phyloP scores from a whole-genome alignment of 768 basidiomycete species.

The Leucocoprinus birnbaumii region DNA sequence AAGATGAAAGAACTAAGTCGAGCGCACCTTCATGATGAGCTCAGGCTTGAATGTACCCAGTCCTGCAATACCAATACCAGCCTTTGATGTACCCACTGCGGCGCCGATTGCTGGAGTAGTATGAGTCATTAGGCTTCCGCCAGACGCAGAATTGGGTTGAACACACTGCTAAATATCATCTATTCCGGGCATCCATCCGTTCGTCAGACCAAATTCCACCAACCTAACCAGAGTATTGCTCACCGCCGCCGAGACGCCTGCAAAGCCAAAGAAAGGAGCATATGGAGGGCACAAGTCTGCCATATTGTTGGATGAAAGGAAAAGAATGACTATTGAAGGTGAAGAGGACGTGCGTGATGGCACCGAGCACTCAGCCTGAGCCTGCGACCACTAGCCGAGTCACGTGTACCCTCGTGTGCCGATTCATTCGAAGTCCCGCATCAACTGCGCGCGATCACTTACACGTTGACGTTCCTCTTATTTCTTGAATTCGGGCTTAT shows the following conservation, averaged over 20 bases:
- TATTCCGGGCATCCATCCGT: conserved; percentile 24
- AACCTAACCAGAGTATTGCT: conserved; percentile 22
- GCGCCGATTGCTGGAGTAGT: conserved; percentile 78
- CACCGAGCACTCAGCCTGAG: not conserved
- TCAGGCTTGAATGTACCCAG: conserved; percentile 93
- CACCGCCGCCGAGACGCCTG: conserved; percentile 92
- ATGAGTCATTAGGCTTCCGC: conserved; percentile 7
- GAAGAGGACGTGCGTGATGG: not conserved
- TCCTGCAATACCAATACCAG: conserved; percentile 96
- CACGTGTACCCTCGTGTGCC: conserved; percentile 5
- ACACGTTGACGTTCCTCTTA: not conserved
- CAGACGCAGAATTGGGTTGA: conserved; percentile 5
- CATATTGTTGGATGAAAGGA: conserved; percentile 32
- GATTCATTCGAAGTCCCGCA: too few relatives aligned
- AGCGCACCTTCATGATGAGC: conserved; percentile 91
- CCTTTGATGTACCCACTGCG: conserved; percentile 94
- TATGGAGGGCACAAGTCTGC: conserved; percentile 79
- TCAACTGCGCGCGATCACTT: too few relatives aligned
- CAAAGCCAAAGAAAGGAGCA: conserved; percentile 98
- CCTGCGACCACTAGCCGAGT: not conserved
- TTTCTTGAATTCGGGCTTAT: not conserved
- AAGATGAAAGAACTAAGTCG: conserved; percentile 3
- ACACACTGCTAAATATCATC: conserved; percentile 97
- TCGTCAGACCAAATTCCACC: not conserved
- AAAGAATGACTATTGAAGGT: not conserved